Evolutionary conservation across 352 stramenopile species (phyloP).

Genomic region (Peronospora farinosa): DNA sequence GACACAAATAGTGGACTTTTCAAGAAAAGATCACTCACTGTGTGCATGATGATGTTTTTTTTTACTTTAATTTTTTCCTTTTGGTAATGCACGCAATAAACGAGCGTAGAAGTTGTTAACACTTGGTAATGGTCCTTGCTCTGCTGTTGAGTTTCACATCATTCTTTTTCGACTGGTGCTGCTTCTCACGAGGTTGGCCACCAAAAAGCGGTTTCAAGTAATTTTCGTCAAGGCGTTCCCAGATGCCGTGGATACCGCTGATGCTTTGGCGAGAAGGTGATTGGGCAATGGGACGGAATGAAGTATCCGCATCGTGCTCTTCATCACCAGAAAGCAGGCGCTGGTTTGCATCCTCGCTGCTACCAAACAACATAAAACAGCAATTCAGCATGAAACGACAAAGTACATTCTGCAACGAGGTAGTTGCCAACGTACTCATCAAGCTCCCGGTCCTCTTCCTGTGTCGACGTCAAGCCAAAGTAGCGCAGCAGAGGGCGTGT

Average conservation of each 20-base stretch:
- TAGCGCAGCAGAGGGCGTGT: constrained; percentile 60
- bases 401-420: neutral
- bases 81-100: no score
- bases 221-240: constrained; percentile 60
- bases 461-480: constrained; percentile 42
- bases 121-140: constrained; percentile 1
- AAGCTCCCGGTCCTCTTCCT: constrained; percentile 32
- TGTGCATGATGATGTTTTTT: no score
- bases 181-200: constrained; percentile 30
- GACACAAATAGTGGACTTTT: no score
- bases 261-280: constrained; percentile 24
- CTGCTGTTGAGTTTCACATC: constrained; percentile 20
- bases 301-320: constrained; percentile 43
- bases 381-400: constrained; percentile 2
- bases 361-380: constrained; percentile 1
- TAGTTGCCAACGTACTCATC: constrained; percentile 41
- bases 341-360: constrained; percentile 42
- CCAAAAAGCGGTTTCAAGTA: constrained; percentile 74
- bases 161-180: constrained; percentile 17
- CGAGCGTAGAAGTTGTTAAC: no score
- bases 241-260: constrained; percentile 53
- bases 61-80: no score
- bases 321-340: constrained; percentile 51
- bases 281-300: constrained; percentile 36
- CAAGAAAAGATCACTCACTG: no score